Evolutionary conservation across 208 protist species (phyloP), one percentile per base, ranked within the genome.

Genomic region (Angomonas ambiguus): DNA sequence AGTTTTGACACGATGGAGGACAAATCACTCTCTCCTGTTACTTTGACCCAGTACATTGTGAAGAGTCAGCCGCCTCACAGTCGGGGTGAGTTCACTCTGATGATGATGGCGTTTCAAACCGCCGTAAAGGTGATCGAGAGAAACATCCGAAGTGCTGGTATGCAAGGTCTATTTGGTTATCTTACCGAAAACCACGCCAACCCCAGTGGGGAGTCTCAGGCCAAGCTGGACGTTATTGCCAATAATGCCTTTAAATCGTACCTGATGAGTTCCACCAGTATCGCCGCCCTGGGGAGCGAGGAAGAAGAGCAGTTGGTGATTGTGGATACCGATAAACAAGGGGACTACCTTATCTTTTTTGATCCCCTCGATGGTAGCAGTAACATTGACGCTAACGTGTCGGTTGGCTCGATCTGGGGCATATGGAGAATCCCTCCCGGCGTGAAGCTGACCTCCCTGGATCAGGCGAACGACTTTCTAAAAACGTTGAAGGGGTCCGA

Each of bases 331-430:
- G 76, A 71, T 25, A 67, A 79, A 45, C 79, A 79, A 27, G 96
- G 96, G 34, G 73, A 87, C 56, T 98, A 98, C 74, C 65, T 96
- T 51, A 85, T 97, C 61, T 95, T 96, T 64, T 98, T 98, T 65
- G 97, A 98, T 72, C 97, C 97, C 27, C 91, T 98, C 4, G 97
- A 99, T 61, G 97, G 97, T 31, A 96, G 85, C 66, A 97, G 88
- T 65, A 98, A 99, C 80, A 98, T 99, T 66, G 98, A 99, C 77
- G 92, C 92, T 59, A 98, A 97, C 71, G 90, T 99, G 2, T 93
- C 92, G 18, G 94, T 99, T 57, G 98, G 98, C 61, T 95, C 87
- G 42, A 96, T 97, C 65, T 97, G 91, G 79, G 85, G 85, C 51
- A 91, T 97, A 62, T 97, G 91, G 84, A 74, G 86, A 24, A 62